A percentile compares a stretch with the other conserved stretches of the same genome.
Conservation (phyloP, 495 filamentous ascomycete species). For the Aspergillus ostianus region DNA sequence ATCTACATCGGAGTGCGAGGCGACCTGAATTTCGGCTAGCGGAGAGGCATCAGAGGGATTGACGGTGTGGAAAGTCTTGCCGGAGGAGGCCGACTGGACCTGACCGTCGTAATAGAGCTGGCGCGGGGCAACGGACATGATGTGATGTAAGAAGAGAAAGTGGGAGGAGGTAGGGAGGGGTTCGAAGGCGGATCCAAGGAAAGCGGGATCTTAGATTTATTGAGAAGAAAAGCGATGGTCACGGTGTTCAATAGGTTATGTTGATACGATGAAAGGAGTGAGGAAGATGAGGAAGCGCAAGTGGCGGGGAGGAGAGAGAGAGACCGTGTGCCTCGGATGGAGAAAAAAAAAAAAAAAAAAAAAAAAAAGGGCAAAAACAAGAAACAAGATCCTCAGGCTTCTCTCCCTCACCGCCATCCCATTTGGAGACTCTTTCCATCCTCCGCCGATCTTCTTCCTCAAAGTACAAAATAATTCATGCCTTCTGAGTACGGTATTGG, state of each 20-base stretch:
- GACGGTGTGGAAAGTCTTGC: slow-evolving; percentile 61
- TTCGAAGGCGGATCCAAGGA: no score
- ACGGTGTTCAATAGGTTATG: neutral
- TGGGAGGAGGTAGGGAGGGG: neutral
- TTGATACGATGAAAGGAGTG: neutral
- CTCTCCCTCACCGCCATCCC: neutral
- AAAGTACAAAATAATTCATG: no score
- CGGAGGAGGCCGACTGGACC: slow-evolving; percentile 55
- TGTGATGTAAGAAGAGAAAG: slow-evolving; percentile 38
- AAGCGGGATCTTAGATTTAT: no score
- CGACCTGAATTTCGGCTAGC: slow-evolving; percentile 61
- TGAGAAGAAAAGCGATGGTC: no score
- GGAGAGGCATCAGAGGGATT: slow-evolving; percentile 66
- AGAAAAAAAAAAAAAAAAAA: slow-evolving; percentile 3
- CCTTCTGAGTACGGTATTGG: no score
- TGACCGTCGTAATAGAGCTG: slow-evolving; percentile 70
- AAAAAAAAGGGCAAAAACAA: neutral
- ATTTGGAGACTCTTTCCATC: neutral
- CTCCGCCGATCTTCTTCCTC: neutral
- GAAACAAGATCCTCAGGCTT: no score
- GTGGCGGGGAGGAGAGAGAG: neutral
- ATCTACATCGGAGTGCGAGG: slow-evolving; percentile 63
- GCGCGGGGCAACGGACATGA: neutral
- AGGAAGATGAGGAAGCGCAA: slow-evolving; percentile 3
- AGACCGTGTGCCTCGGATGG: neutral